These are phyloP conservation scores for Lodderomyces elongisporus DNA, from an alignment of 1,139 yeast genomes.

Conservation along the genomic window DNA sequence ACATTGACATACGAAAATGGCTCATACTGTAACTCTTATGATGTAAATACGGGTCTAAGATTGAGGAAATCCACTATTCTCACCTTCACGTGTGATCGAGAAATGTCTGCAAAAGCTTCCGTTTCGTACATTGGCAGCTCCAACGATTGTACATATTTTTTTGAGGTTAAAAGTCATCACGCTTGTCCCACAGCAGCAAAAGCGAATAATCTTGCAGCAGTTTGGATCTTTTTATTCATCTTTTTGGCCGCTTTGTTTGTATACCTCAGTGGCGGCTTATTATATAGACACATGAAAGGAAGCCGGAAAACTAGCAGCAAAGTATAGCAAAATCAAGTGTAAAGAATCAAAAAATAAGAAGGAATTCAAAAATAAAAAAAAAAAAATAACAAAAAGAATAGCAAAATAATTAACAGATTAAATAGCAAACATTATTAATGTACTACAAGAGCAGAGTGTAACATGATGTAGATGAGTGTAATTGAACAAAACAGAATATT, in stretches of 20 bases:
- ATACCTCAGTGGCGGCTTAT: constrained; percentile 50
- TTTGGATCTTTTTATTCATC: constrained; percentile 56
- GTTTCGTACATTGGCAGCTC: constrained; percentile 66
- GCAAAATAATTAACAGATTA: no score
- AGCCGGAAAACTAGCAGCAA: no score
- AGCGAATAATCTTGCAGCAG: constrained; percentile 48
- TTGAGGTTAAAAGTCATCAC: constrained; percentile 79
- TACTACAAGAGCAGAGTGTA: no score
- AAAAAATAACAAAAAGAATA: no score
- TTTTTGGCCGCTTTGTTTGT: constrained; percentile 51
- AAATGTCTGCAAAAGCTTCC: constrained; percentile 60
- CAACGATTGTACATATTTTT: constrained; percentile 76
- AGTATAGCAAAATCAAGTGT: no score
- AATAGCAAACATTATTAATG: no score
- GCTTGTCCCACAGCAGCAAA: constrained; percentile 79
- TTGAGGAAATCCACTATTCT: constrained; percentile 60
- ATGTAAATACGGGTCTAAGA: constrained; percentile 33
- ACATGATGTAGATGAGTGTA: no score
- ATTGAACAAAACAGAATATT: no score
- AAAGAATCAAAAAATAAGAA: no score
- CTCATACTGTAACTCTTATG: constrained; percentile 50
- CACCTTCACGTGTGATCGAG: constrained; percentile 77
- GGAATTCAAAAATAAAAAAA: no score
- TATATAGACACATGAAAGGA: constrained; percentile 32
- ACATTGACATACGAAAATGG: constrained; percentile 71